These are phyloP conservation scores for Lepidium sativum DNA, from an alignment of 345 rosid genomes.

Conservation along the genomic window DNA sequence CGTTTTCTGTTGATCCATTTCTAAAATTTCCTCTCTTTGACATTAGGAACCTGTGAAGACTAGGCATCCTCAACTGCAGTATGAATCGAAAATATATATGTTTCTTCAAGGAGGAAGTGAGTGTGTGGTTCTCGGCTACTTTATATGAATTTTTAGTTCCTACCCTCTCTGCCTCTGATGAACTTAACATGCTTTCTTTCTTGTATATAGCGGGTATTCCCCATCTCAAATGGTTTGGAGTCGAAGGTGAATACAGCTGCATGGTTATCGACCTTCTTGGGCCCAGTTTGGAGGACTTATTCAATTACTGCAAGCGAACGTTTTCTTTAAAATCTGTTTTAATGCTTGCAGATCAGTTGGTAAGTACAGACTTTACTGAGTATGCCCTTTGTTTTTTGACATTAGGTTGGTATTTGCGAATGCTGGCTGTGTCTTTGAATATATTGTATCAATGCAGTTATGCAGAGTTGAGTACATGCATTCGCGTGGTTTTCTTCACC, in stretches of 20 bases:
- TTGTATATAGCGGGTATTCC: conserved; percentile 70
- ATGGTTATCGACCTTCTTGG: conserved; percentile 97
- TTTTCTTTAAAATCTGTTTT: conserved; percentile 74
- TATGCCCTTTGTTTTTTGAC: not conserved
- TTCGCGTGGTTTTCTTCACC: conserved; percentile 86
- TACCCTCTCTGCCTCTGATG: not conserved
- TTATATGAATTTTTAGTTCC: not conserved
- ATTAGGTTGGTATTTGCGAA: conserved; percentile 1
- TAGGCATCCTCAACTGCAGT: conserved; percentile 83
- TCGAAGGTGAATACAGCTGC: conserved; percentile 70
- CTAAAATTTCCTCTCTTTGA: not conserved
- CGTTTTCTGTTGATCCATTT: too few species aligned
- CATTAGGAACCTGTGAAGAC: conserved; percentile 80
- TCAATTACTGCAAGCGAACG: conserved; percentile 79
- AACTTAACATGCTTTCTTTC: not conserved
- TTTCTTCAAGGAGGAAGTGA: conserved; percentile 94
- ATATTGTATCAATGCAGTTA: conserved; percentile 35
- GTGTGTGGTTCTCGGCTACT: conserved; percentile 19
- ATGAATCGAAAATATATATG: conserved; percentile 81
- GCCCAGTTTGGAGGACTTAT: conserved; percentile 84
- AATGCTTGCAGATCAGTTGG: conserved; percentile 92
- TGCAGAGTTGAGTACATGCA: conserved; percentile 96
- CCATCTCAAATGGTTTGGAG: conserved; percentile 87
- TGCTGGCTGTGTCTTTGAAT: not conserved
- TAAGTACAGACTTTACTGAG: conserved; percentile 26